These are phyloP conservation scores for Cynanchum wilfordii DNA, from an alignment of 257 asterid species.

Conservation along the genomic window DNA sequence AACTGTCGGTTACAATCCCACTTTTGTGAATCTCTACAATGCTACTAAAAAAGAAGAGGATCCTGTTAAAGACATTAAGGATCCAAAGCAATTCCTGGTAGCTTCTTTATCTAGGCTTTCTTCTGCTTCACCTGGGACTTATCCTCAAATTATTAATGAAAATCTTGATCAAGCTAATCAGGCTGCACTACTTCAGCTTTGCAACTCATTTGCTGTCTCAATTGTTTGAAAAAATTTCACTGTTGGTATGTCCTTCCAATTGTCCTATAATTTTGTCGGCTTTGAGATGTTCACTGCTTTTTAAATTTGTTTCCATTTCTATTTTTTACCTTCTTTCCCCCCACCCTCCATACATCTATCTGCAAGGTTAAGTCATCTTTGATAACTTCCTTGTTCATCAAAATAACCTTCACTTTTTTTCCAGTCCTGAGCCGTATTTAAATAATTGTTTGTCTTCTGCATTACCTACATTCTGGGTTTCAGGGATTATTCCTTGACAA, in stretches of 20 bases:
- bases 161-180: conserved; percentile 72
- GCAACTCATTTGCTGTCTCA: conserved; percentile 51
- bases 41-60: conserved; percentile 88
- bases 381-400: neutral
- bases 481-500: neutral
- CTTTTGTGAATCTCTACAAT: conserved; percentile 66
- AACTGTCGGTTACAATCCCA: conserved; percentile 66
- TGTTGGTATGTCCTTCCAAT: neutral
- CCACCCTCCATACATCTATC: neutral
- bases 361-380: neutral
- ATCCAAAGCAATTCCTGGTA: conserved; percentile 81
- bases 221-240: conserved; percentile 41
- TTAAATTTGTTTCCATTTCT: neutral
- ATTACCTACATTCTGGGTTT: neutral
- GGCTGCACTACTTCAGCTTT: conserved; percentile 65
- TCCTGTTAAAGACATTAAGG: conserved; percentile 73
- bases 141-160: conserved; percentile 49
- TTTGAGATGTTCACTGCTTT: neutral
- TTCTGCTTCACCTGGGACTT: conserved; percentile 63
- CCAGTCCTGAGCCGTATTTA: neutral
- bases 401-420: neutral
- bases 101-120: conserved; percentile 59
- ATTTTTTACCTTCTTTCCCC: neutral
- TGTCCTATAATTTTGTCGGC: neutral
- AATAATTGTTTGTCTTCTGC: neutral